phyloP scores from a whole-genome alignment of 176 grass and related monocot genomes.

The Neostapfia colusana region DNA sequence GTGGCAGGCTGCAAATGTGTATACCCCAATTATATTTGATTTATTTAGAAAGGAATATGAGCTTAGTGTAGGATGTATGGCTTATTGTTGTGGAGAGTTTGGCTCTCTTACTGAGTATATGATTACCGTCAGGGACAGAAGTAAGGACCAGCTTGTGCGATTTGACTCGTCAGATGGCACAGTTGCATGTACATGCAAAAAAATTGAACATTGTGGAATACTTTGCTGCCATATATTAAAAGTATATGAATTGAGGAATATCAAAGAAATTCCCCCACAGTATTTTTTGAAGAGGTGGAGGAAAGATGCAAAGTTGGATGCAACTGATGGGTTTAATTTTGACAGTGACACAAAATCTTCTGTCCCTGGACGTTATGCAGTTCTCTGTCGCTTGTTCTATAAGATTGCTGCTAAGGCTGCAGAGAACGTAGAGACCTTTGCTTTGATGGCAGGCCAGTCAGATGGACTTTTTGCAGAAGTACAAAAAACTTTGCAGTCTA shows the following conservation, averaged over 20 bases:
- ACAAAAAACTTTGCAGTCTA: conserved; percentile 58
- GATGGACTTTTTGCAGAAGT: conserved; percentile 74
- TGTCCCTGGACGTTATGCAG: conserved; percentile 55
- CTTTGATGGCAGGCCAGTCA: conserved; percentile 62
- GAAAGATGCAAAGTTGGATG: conserved; percentile 71
- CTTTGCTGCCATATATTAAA: conserved; percentile 91
- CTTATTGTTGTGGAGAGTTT: conserved; percentile 65
- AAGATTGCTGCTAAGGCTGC: conserved; percentile 84
- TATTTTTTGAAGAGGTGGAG: conserved; percentile 85
- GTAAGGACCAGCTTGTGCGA: conserved; percentile 67
- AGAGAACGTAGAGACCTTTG: conserved; percentile 64
- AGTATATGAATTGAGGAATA: conserved; percentile 71
- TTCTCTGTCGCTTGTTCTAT: conserved; percentile 68
- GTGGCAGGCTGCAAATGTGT: conserved; percentile 79
- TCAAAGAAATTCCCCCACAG: conserved; percentile 68
- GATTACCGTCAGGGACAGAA: conserved; percentile 62
- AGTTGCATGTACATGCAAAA: conserved; percentile 76
- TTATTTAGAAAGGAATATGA: conserved; percentile 81
- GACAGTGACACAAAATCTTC: conserved; percentile 43
- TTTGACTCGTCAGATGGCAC: conserved; percentile 73
- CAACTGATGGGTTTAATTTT: conserved; percentile 47
- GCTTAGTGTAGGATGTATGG: conserved; percentile 60
- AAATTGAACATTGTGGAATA: conserved; percentile 72
- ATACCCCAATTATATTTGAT: conserved; percentile 62
- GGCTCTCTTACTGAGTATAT: conserved; percentile 67